A percentile compares a stretch with the other conserved stretches of the same genome.
Evolutionary conservation across 495 filamentous ascomycete genomes (phyloP).

Genomic region (Penicillium herquei): DNA sequence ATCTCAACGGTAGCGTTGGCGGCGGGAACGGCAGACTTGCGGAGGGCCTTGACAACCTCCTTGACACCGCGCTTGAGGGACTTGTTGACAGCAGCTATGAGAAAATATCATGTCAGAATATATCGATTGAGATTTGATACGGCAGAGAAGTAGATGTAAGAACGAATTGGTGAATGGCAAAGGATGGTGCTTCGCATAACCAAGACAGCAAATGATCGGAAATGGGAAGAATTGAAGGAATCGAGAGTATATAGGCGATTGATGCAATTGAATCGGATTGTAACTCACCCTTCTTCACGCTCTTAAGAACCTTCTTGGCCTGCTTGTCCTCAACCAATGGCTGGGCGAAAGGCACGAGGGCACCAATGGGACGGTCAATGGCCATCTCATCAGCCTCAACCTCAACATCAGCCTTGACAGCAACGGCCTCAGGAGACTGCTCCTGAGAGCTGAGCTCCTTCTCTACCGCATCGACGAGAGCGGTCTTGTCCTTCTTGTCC

Average conservation of each 20-base stretch:
- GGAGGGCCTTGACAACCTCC: slow-evolving; percentile 95
- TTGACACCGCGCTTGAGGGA: slow-evolving; percentile 96
- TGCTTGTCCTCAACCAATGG: slow-evolving; percentile 89
- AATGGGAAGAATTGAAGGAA: too few species aligned
- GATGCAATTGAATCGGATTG: neutral
- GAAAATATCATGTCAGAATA: slow-evolving; percentile 19
- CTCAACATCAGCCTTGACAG: slow-evolving; percentile 21
- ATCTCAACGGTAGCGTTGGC: slow-evolving; percentile 50
- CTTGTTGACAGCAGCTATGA: slow-evolving; percentile 82
- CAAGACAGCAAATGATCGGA: too few species aligned
- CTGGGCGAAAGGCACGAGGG: slow-evolving; percentile 88
- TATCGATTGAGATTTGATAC: neutral
- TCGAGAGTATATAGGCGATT: too few species aligned
- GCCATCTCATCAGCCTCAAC: slow-evolving; percentile 49
- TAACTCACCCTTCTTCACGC: slow-evolving; percentile 82
- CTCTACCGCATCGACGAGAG: slow-evolving; percentile 59
- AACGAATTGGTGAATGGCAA: neutral
- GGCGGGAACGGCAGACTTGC: slow-evolving; percentile 68
- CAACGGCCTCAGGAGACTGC: slow-evolving; percentile 41
- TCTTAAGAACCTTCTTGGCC: slow-evolving; percentile 89
- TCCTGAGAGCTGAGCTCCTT: slow-evolving; percentile 57
- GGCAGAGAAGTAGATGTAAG: neutral
- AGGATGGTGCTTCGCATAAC: too few species aligned
- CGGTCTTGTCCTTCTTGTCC: slow-evolving; percentile 69
- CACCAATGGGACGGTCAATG: slow-evolving; percentile 58